Evolutionary conservation across 768 basidiomycete species (phyloP), one percentile per base, ranked within the genome.

Genomic region (Lyophyllum semitale): DNA sequence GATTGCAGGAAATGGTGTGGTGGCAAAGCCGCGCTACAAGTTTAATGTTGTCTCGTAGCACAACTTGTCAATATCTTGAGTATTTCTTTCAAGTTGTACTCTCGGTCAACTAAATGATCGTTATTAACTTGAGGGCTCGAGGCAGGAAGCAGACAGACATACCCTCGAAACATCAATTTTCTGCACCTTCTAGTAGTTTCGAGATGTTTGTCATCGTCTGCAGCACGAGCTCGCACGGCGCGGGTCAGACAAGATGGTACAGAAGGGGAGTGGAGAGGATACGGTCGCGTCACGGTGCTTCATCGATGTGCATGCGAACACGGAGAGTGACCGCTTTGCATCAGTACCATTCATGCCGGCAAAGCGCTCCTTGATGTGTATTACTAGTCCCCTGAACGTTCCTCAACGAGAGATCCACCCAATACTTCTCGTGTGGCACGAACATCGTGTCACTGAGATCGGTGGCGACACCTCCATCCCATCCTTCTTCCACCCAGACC

Each of bases 401-500:
- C 59, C 95, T 85, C 63, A 98, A 78, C 11, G 91, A 92, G 45
- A 85, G 63, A 65, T 99, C 97, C 65, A 98, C 83, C 97, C 97
- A 98, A 43, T 96, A 89, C 55, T 80, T 79, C 76, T 98, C 85
- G 64, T 97, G 92, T 38, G 86, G 68, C 59, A 98, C 93, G 67
- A 89, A 98, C 94, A 98, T 98, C 97, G 98, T 98, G 65, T 97
- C 93, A 23, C 87, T 84, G 47, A 99, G 78, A 68, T 96, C 93
- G 53, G 85, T 84, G 35, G 91, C 92, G 59, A 92, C 84, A n/a
- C 72, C n/a, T n/a, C n/a, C n/a, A n/a, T 80, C 0, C 86, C 94
- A 70, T 92, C 91, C 74, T 95, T 95, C 88, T 97, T 98, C 84
- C 88, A 88, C 17, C 91, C 93, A 68, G 98, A 99, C 95, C 94